Evolutionary conservation across 345 rosid genomes (phyloP), one percentile per base, ranked within the genome.

Genomic region (Carallia brachiata): DNA sequence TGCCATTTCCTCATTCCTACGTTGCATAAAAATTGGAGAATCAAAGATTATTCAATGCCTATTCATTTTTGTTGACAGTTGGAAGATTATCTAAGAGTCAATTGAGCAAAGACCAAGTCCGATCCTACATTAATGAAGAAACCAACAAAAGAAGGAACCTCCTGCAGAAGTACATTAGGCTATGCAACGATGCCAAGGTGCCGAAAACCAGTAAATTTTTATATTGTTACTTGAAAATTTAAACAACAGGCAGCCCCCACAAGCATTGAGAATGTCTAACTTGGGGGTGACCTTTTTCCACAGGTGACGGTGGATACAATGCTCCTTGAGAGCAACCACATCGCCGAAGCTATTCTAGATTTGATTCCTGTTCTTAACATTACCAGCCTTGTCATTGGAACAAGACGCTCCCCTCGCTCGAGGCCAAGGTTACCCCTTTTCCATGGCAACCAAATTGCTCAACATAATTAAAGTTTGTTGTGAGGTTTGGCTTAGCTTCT

Each of bases 301-400:
- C 77, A 85, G 89, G 86, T 88, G 53, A 71, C 78, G 12, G 89
- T 77, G 53, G 93, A 88, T 63, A 84, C 88, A 13, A 67, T 83
- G 83, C 83, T 88, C 12, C 62, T 88, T 48, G 88, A 88, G 78
- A 79, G 85, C 77, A 67, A 64, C 28, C 65, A 47, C 56, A 76
- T 75, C 5, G 76, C 80, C 15, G 80, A 84, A 79, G 83, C 90
- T 32, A 68, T 88, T 57, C 75, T 86, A n/a, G 85, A 82, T 55
- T 87, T 88, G 48, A 88, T 88, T 28, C 79, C 93, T 54, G 84
- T 86, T 55, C 84, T 84, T 70, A 84, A 86, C 78, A 79, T 88
- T 36, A 80, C 82, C 58, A 76, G 64, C 57, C 86, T 88, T 44
- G 84, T 88, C 73, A 77, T 88, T n/a, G 90, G 93, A 73, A 64